Evolutionary conservation across 2,329 filamentous ascomycete genomes (phyloP), one percentile per base, ranked within the genome.

Genomic region (Colletotrichum australisinense): DNA sequence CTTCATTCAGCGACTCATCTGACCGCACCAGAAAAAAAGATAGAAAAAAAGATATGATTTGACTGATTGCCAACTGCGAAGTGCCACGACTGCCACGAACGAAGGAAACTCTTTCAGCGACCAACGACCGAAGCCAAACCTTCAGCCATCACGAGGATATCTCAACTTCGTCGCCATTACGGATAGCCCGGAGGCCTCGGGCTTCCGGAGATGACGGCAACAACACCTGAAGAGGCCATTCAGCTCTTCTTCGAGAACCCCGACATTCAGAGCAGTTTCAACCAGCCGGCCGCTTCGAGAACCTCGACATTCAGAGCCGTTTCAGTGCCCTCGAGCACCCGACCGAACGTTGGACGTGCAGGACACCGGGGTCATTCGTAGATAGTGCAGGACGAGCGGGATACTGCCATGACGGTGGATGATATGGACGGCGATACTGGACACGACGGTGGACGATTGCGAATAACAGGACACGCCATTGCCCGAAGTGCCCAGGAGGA

Each of bases 231-330:
- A 95, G 82, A 96, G 79, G 97, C 97, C 30, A 92, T 98, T 78
- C 91, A 94, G 79, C 91, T 98, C 14, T 99, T 92, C 85, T 98
- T 95, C 82, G 95, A 97, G 80, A 97, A 93, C 80, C 94, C 93
- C 56, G 95, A 96, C 60, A 90, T 93, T 74, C 90, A 88, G 76
- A 84, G 84, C 56, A 84, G 83, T 70, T 82, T 89, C 72, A 79
- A 83, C 63, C 80, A 86, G 16, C 76, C 83, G 32, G 76, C 83
- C 12, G 77, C 85, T 98, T 95, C 82, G 95, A 97, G 80, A 97
- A 93, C 80, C 94, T 93, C 56, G 95, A 96, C 60, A 90, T 93
- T 74, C 90, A 88, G 76, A 84, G 84, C 56, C 83, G 83, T 70
- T 82, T 89, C 72, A 79, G 83, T 62, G 77, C 81, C 78, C 38